phyloP scores from a whole-genome alignment of 495 filamentous ascomycete genomes.

The Penicillium pulvis region DNA sequence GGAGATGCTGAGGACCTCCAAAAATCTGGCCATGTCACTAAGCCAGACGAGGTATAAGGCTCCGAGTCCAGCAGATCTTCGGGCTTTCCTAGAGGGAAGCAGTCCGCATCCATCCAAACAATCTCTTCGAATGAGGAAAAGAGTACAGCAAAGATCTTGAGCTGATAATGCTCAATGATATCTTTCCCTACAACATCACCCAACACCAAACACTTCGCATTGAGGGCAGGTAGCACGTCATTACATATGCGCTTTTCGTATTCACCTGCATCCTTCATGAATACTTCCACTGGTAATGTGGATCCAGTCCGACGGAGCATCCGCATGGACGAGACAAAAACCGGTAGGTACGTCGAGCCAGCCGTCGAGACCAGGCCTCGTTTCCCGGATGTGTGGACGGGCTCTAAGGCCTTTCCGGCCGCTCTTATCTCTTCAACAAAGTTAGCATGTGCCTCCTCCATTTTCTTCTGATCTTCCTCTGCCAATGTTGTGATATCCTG shows the following conservation, averaged over 20 bases:
- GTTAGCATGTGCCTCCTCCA: conserved; percentile 45
- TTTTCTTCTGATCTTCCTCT: conserved; percentile 33
- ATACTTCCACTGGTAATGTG: conserved; percentile 59
- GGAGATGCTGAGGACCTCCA: conserved; percentile 57
- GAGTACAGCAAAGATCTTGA: conserved; percentile 61
- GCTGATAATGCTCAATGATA: conserved; percentile 53
- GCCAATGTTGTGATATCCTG: conserved; percentile 39
- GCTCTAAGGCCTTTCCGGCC: conserved; percentile 32
- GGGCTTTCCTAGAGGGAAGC: conserved; percentile 55
- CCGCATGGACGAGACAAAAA: conserved; percentile 53
- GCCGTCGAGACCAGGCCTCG: conserved; percentile 58
- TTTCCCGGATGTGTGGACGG: conserved; percentile 48
- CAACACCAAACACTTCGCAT: conserved; percentile 54
- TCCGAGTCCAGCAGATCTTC: conserved; percentile 51
- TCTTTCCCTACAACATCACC: conserved; percentile 46
- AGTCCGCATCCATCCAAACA: conserved; percentile 64
- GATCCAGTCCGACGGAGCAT: conserved; percentile 61
- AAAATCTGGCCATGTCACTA: conserved; percentile 66
- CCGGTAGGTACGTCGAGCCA: conserved; percentile 46
- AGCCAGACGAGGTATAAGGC: conserved; percentile 52
- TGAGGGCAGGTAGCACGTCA: conserved; percentile 48
- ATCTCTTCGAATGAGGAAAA: conserved; percentile 63
- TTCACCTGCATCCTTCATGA: conserved; percentile 50
- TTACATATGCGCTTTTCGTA: conserved; percentile 58
- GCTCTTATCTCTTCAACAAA: conserved; percentile 43